Evolutionary conservation across 352 stramenopile genomes (phyloP).

Genomic region (Pythium insidiosum): DNA sequence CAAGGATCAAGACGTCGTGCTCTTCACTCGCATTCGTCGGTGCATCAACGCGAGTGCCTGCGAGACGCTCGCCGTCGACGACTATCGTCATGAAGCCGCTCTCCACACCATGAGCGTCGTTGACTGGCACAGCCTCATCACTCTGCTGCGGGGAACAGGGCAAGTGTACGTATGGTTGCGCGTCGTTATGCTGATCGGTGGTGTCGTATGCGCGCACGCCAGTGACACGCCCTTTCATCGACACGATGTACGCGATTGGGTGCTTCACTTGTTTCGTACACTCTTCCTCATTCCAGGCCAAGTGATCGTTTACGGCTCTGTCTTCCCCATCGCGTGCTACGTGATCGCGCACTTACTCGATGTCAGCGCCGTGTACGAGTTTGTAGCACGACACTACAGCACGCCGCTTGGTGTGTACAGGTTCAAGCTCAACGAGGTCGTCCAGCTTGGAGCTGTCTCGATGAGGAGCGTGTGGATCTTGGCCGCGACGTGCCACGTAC

Average conservation of each 20-base stretch:
- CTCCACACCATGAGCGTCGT: conserved; percentile 16
- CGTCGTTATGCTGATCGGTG: conserved; percentile 16
- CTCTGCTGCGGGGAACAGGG: conserved; percentile 16
- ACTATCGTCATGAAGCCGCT: conserved; percentile 31
- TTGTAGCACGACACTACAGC: conserved; percentile 23
- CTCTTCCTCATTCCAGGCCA: conserved; percentile 40
- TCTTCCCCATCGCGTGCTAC: conserved; percentile 36
- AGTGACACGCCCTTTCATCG: background rate
- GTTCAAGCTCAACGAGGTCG: conserved; percentile 17
- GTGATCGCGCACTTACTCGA: conserved; percentile 36
- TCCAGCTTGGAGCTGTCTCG: conserved; percentile 25
- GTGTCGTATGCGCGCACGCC: conserved; percentile 3
- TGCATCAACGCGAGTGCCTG: conserved; percentile 12
- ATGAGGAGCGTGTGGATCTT: conserved; percentile 42
- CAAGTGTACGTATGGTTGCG: conserved; percentile 36
- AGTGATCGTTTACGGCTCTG: conserved; percentile 40
- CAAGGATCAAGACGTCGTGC: conserved; percentile 1
- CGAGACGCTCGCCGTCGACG: conserved; percentile 28
- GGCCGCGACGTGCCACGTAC: conserved; percentile 8
- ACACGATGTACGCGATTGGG: background rate
- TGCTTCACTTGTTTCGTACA: conserved; percentile 1
- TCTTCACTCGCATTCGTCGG: conserved; percentile 3
- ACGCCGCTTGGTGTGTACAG: conserved; percentile 18
- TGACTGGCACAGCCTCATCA: conserved; percentile 23
- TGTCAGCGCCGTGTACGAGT: conserved; percentile 24